Evolutionary conservation across 2,329 filamentous ascomycete genomes (phyloP).

Genomic region (Diplodia corticola): DNA sequence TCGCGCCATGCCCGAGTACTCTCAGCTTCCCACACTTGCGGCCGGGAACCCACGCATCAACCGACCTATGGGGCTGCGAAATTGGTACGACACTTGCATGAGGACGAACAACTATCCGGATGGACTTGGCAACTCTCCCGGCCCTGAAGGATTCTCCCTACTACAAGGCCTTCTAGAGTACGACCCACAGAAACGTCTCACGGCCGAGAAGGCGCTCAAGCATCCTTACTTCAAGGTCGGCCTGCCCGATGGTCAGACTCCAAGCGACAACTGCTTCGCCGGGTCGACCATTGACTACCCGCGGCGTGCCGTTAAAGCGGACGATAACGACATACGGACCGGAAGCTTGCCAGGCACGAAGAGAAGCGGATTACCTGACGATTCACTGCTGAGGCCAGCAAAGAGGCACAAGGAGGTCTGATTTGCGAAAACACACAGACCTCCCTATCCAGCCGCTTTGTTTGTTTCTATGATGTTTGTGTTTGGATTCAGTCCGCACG

Average conservation of each 20-base stretch:
- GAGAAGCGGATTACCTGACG: slow-evolving; percentile 80
- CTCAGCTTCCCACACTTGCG: slow-evolving; percentile 60
- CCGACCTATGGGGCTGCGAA: slow-evolving; percentile 65
- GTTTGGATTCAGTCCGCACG: not conserved
- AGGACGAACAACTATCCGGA: slow-evolving; percentile 49
- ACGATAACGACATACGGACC: slow-evolving; percentile 94
- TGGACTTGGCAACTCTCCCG: slow-evolving; percentile 35
- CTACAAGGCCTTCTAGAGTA: slow-evolving; percentile 85
- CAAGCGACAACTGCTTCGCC: slow-evolving; percentile 85
- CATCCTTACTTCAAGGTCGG: slow-evolving; percentile 78
- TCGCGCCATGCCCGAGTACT: slow-evolving; percentile 81
- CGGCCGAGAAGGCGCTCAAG: slow-evolving; percentile 82
- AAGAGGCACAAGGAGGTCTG: slow-evolving; percentile 56
- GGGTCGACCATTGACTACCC: slow-evolving; percentile 88
- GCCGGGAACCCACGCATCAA: slow-evolving; percentile 51
- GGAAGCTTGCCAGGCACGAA: slow-evolving; percentile 89
- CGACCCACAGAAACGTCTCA: slow-evolving; percentile 84
- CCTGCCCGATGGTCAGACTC: slow-evolving; percentile 55
- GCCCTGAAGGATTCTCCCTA: slow-evolving; percentile 75
- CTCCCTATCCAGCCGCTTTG: not conserved
- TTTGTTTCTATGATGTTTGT: not conserved
- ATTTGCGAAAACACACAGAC: slow-evolving; percentile 18
- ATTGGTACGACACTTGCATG: slow-evolving; percentile 56
- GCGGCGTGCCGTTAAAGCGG: slow-evolving; percentile 82
- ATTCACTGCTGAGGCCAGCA: slow-evolving; percentile 62